Percentiles rank a stretch among this genome's conserved stretches.
phyloP scores from a whole-genome alignment of 2,329 filamentous ascomycete genomes.

The Pseudocercospora fijiensis region DNA sequence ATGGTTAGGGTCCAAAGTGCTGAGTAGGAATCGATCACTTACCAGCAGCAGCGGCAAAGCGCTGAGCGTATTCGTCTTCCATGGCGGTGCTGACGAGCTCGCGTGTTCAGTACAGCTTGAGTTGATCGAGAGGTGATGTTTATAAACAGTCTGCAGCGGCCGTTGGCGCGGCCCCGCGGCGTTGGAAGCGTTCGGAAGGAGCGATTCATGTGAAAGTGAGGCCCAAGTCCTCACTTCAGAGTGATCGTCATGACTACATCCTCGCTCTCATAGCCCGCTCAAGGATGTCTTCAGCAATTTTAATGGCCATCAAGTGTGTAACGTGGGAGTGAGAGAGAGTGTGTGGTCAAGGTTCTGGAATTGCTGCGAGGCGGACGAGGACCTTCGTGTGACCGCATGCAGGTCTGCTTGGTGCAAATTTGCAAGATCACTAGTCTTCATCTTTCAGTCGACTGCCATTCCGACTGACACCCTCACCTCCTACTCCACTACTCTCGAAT shows the following conservation, averaged over 20 bases:
- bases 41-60: conserved; percentile 1
- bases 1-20: background rate
- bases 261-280: background rate
- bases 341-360: background rate
- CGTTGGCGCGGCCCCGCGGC: background rate
- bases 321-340: background rate
- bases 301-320: background rate
- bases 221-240: background rate
- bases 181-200: background rate
- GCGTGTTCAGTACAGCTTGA: background rate
- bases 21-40: background rate
- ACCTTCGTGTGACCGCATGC: background rate
- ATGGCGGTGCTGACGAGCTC: background rate
- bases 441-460: conserved; percentile 28
- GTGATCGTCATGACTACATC: background rate
- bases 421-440: conserved; percentile 35
- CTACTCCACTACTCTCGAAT: conserved; percentile 35
- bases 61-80: background rate
- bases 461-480: conserved; percentile 23
- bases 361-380: background rate
- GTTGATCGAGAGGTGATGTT: background rate
- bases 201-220: conserved; percentile 6
- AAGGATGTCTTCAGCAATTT: background rate
- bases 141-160: background rate
- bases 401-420: conserved; percentile 33